A percentile compares a stretch with the other conserved stretches of the same genome.
These are phyloP conservation scores for Mixia osmundae DNA, from an alignment of 1,284 basidiomycete species.

Conservation along the genomic window DNA sequence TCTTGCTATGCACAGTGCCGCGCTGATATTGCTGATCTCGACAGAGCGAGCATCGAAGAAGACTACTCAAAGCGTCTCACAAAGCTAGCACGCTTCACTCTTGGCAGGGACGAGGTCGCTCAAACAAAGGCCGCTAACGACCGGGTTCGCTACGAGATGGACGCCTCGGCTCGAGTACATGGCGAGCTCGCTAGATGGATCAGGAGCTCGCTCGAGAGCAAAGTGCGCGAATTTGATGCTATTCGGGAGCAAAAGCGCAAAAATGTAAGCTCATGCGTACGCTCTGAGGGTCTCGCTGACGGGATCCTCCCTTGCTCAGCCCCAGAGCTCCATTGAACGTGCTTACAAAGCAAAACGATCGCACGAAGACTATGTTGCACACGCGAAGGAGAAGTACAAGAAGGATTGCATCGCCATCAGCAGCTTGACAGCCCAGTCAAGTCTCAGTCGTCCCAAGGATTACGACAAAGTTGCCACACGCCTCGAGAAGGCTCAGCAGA, in stretches of 20 bases:
- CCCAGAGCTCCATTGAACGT: constrained; percentile 57
- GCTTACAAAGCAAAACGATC: constrained; percentile 62
- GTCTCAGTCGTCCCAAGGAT: constrained; percentile 78
- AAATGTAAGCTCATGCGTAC: constrained; percentile 19
- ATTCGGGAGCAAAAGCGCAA: constrained; percentile 54
- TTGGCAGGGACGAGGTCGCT: constrained; percentile 78
- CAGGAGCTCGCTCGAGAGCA: constrained; percentile 46
- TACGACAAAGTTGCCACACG: constrained; percentile 65
- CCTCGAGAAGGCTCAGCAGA: constrained; percentile 69
- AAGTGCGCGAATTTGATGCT: constrained; percentile 35
- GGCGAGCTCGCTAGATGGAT: constrained; percentile 46
- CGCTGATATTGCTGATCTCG: neutral
- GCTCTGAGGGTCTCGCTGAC: neutral
- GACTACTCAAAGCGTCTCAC: constrained; percentile 74
- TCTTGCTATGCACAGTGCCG: constrained; percentile 1
- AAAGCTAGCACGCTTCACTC: constrained; percentile 49
- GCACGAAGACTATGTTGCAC: constrained; percentile 48
- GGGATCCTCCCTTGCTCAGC: constrained; percentile 10
- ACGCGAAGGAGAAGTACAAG: constrained; percentile 82
- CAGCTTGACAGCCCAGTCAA: constrained; percentile 77
- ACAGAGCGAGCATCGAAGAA: constrained; percentile 43
- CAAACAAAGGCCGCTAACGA: constrained; percentile 44
- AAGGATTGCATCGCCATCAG: constrained; percentile 84
- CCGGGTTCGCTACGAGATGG: constrained; percentile 5
- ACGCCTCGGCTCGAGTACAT: constrained; percentile 3